Evolutionary conservation across 164 flowering plant genomes (phyloP), one percentile per base, ranked within the genome.

Genomic region (Tetrastigma voinierianum): DNA sequence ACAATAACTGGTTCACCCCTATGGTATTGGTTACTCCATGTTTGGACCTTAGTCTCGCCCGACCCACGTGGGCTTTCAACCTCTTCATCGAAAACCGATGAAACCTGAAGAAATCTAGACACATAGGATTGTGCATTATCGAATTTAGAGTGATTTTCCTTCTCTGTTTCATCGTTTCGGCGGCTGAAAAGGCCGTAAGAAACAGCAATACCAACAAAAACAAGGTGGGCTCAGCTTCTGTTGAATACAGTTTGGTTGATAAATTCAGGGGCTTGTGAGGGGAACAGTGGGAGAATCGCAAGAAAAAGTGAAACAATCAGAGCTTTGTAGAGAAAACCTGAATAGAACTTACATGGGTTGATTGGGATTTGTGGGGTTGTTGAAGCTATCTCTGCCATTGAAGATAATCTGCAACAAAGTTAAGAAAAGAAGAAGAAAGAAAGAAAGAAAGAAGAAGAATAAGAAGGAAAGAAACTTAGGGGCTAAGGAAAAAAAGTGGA

Each of bases 181-280:
- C 85, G 73, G 81, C 99, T 88, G 65, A 95, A 92, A 0, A 95
- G 78, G 10, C 98, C 97, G 57, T 95, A 95, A 46, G 96, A 90
- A 64, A 95, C 85, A 6, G 97, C 97, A 46, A 92, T 83, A 2
- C 99, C 99, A 16, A 91, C 97, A 57, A 91, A 79, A 8, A 91
- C 68, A 54, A 94, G 89, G 76, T 90, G 97, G 92, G 87, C 81
- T 95, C 97, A 95, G 68, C 86, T 77, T 80, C 87, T 78, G 40
- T 78, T 73, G 51, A 82, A 48, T 2, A 84, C 13, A 7, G 79
- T 74, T 59, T 90, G 89, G 81, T 76, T 85, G 44, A 87, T 65
- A 76, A 86, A 84, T 9, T 84, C 93, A 55, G 97, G 96, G 2
- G 97, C 90, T 78, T 76, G 77, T 6, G 88, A 77, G 14, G 86